Conservation (phyloP, 306 rosid genomes). For the Sesbania bispinosa region DNA sequence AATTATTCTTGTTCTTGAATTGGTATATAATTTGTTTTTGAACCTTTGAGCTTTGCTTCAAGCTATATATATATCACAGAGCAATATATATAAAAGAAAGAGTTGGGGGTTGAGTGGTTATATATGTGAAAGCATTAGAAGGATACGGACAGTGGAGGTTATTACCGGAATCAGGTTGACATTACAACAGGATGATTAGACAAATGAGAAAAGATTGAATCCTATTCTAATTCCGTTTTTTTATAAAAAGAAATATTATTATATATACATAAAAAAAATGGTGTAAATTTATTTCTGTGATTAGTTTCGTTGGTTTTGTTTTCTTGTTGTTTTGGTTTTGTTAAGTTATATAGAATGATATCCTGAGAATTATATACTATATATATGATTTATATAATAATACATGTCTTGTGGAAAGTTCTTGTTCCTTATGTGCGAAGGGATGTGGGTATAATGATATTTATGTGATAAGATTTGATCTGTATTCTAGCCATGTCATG, state of each 20-base stretch:
- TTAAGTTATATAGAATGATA: neutral
- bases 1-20: too few species aligned
- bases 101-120: conserved; percentile 21
- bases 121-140: conserved; percentile 45
- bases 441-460: conserved; percentile 40
- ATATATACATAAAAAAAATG: too few species aligned
- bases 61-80: too few species aligned
- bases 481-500: too few species aligned
- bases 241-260: too few species aligned
- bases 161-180: conserved; percentile 71
- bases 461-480: conserved; percentile 18
- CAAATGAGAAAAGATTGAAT: conserved; percentile 43
- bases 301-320: conserved; percentile 15
- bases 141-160: conserved; percentile 35
- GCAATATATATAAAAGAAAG: too few species aligned
- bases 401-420: conserved; percentile 29
- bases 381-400: too few species aligned
- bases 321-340: conserved; percentile 22
- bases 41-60: neutral
- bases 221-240: conserved; percentile 49
- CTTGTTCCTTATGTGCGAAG: conserved; percentile 60
- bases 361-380: neutral
- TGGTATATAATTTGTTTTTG: too few species aligned
- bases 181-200: conserved; percentile 53
- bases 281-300: conserved; percentile 8